Conservation (phyloP, 345 rosid species). For the Theobroma cacao region DNA sequence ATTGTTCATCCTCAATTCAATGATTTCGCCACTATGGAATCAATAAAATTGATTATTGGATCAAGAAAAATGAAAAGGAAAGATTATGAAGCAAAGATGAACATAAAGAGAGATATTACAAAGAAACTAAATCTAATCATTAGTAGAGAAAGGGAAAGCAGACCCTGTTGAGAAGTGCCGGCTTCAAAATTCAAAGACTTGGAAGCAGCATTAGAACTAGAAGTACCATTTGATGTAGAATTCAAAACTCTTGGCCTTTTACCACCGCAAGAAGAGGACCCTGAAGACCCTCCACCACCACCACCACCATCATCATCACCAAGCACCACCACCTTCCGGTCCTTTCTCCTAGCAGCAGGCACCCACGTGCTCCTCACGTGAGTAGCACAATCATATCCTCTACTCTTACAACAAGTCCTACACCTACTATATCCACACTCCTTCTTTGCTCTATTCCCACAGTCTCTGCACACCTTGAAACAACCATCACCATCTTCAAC, state of each 20-base stretch:
- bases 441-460: conserved; percentile 81
- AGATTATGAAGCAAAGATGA: background rate
- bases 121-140: too few species aligned
- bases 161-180: conserved; percentile 51
- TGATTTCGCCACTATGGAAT: background rate
- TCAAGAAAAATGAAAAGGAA: background rate
- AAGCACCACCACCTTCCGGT: conserved; percentile 21
- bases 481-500: conserved; percentile 20
- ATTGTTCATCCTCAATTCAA: background rate
- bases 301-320: background rate
- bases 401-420: conserved; percentile 79
- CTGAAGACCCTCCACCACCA: conserved; percentile 38
- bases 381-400: conserved; percentile 67
- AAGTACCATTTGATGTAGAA: conserved; percentile 25
- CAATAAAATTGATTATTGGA: background rate
- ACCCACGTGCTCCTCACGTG: conserved; percentile 91
- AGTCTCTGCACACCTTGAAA: conserved; percentile 61
- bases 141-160: conserved; percentile 1
- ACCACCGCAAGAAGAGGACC: conserved; percentile 41
- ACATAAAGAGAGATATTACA: too few species aligned
- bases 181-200: conserved; percentile 37
- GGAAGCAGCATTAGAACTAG: conserved; percentile 26
- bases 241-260: conserved; percentile 49
- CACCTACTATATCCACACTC: conserved; percentile 68
- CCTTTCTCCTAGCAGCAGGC: conserved; percentile 53